Conservation (phyloP, 2,329 filamentous ascomycete species). For the Fusarium floridanum region DNA sequence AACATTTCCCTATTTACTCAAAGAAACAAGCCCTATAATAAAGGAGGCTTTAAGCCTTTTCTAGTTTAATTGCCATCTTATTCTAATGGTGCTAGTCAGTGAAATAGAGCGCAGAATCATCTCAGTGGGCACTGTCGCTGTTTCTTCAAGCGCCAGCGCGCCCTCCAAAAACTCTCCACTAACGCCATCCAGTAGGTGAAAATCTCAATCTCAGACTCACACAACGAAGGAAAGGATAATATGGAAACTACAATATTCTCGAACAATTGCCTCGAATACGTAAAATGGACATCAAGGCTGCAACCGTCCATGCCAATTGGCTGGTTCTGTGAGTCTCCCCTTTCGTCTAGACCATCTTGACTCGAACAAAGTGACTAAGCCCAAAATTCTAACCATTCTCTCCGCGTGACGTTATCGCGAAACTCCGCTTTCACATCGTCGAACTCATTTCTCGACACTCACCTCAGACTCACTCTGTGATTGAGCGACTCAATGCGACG, state of each 20-base stretch:
- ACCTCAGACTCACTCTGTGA: neutral
- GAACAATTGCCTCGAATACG: neutral
- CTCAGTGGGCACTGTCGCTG: neutral
- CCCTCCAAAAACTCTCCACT: slow-evolving; percentile 8
- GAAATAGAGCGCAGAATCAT: neutral
- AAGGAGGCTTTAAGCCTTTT: neutral
- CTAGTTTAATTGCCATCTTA: no score
- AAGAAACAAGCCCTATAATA: neutral
- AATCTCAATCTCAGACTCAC: neutral
- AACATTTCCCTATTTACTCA: neutral
- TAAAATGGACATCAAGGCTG: neutral
- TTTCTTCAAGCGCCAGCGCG: neutral
- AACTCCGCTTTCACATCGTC: slow-evolving; percentile 27
- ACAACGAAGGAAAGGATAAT: neutral
- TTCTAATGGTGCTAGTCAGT: no score
- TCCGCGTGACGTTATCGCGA: slow-evolving; percentile 26
- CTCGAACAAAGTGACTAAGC: slow-evolving; percentile 29
- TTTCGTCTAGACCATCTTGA: neutral
- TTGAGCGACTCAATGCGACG: neutral
- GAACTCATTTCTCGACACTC: neutral
- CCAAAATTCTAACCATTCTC: slow-evolving; percentile 8
- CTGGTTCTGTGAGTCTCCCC: neutral
- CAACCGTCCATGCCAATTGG: neutral
- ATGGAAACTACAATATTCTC: no score
- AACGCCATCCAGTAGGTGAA: neutral